phyloP scores from a whole-genome alignment of 2,329 filamentous ascomycete species.

The Neoascochyta sp. region DNA sequence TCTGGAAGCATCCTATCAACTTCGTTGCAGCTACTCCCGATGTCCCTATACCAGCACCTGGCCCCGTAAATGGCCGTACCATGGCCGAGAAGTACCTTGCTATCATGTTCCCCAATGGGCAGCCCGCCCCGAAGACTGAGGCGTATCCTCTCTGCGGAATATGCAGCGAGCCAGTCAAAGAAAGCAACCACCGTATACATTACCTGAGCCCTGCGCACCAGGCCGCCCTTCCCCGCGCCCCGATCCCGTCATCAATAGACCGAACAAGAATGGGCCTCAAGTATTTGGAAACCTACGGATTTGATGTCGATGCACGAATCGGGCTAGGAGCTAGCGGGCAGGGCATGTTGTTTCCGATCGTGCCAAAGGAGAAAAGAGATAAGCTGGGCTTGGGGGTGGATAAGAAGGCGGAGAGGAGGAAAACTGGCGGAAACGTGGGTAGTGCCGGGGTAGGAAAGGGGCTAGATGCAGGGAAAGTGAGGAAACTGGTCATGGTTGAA shows the following conservation, averaged over 20 bases:
- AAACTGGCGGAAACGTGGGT: constrained; percentile 6
- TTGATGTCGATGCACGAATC: constrained; percentile 67
- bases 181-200: constrained; percentile 47
- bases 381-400: constrained; percentile 67
- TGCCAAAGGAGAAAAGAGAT: constrained; percentile 67
- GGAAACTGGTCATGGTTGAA: constrained; percentile 59
- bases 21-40: constrained; percentile 53
- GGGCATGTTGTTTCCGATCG: constrained; percentile 74
- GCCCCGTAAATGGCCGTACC: constrained; percentile 47
- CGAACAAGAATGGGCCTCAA: constrained; percentile 66
- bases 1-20: constrained; percentile 57
- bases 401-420: constrained; percentile 41
- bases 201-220: constrained; percentile 63
- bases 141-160: constrained; percentile 28
- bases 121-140: constrained; percentile 16
- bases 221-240: constrained; percentile 63
- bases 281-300: constrained; percentile 64
- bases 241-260: constrained; percentile 69
- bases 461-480: constrained; percentile 68
- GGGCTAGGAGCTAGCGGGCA: constrained; percentile 67
- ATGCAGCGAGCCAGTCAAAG: constrained; percentile 36
- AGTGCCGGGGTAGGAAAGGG: constrained; percentile 27
- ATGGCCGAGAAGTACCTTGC: constrained; percentile 62
- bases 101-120: constrained; percentile 56
- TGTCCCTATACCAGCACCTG: constrained; percentile 13